A percentile compares a stretch with the other conserved stretches of the same genome.
Conservation (phyloP, 495 filamentous ascomycete species). For the Monascus purpureus region DNA sequence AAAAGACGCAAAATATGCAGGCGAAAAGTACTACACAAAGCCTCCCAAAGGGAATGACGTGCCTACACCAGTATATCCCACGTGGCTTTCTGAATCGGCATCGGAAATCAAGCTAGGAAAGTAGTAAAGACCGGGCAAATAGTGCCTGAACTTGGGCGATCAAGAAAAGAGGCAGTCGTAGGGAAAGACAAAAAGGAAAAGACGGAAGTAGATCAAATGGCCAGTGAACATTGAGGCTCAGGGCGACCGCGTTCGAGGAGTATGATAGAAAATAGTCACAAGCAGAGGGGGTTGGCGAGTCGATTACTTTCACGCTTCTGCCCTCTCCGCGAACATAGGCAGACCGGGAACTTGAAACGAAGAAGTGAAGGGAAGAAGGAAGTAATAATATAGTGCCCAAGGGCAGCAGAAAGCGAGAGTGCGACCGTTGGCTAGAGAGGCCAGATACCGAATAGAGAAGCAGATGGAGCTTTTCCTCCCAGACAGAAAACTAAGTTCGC, state of each 20-base stretch:
- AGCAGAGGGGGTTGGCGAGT: conserved; percentile 3
- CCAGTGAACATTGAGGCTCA: conserved; percentile 14
- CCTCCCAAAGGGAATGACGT: conserved; percentile 21
- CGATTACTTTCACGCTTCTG: conserved; percentile 8
- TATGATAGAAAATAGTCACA: conserved; percentile 4
- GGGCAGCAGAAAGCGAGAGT: conserved; percentile 1
- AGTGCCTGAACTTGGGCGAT: background rate
- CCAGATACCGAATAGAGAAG: too few species aligned
- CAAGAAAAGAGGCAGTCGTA: conserved; percentile 3
- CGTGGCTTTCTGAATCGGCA: conserved; percentile 10
- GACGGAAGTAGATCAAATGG: conserved; percentile 7
- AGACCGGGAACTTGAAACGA: too few species aligned
- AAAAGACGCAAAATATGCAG: conserved; percentile 4
- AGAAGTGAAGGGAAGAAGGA: conserved; percentile 6
- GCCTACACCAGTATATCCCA: conserved; percentile 14
- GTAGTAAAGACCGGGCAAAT: conserved; percentile 9
- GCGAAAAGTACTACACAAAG: conserved; percentile 10
- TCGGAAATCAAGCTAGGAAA: conserved; percentile 7
- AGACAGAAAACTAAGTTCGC: too few species aligned
- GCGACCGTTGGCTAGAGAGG: conserved; percentile 6
- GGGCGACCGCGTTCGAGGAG: conserved; percentile 4
- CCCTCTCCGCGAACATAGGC: background rate
- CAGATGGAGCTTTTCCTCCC: too few species aligned
- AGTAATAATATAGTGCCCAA: conserved; percentile 1
- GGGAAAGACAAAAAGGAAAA: conserved; percentile 5